Conservation (phyloP, 176 grass and related monocot genomes). For the Aegilops sharonensis region DNA sequence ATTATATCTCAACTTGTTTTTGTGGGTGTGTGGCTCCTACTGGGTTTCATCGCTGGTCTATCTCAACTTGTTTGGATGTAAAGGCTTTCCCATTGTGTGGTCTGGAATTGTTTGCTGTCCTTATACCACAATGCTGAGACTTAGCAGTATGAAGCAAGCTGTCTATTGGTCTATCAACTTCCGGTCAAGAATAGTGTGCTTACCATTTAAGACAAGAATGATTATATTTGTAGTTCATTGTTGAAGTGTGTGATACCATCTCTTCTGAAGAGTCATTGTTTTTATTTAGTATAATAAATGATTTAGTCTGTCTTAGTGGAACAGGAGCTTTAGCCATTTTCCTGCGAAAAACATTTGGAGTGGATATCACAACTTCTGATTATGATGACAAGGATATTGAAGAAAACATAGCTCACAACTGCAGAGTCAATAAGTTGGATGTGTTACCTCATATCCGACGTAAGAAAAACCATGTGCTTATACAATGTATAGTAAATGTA, state of each 20-base stretch:
- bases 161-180: background rate
- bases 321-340: conserved; percentile 90
- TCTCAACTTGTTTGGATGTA: background rate
- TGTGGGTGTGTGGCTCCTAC: background rate
- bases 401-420: conserved; percentile 90
- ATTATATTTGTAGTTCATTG: background rate
- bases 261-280: background rate
- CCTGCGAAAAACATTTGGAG: conserved; percentile 50
- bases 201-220: background rate
- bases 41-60: background rate
- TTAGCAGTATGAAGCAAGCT: background rate
- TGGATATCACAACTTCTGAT: conserved; percentile 91
- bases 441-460: conserved; percentile 70
- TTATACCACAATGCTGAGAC: background rate
- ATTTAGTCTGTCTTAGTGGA: conserved; percentile 44
- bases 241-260: background rate
- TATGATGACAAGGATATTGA: conserved; percentile 86
- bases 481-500: background rate
- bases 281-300: background rate
- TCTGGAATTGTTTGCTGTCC: background rate
- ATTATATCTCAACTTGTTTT: background rate
- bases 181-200: background rate
- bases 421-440: conserved; percentile 53
- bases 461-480: conserved; percentile 34
- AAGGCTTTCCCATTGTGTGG: background rate